These are phyloP conservation scores for Apiospora phragmitis DNA, from an alignment of 2,329 filamentous ascomycete genomes.

Conservation along the genomic window DNA sequence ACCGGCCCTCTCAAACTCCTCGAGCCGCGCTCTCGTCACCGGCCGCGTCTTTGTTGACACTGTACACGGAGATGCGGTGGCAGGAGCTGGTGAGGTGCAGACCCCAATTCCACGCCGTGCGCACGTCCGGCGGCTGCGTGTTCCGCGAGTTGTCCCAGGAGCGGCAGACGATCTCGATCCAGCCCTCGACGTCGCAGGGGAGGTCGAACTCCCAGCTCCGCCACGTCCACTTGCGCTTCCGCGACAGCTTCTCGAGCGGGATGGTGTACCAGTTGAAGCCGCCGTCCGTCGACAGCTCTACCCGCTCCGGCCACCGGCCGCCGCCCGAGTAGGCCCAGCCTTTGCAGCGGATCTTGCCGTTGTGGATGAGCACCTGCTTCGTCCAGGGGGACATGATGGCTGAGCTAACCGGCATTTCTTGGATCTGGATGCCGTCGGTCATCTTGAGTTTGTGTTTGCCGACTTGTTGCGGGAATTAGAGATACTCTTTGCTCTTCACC, in stretches of 20 bases:
- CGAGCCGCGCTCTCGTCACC: slow-evolving; percentile 48
- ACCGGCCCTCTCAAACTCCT: slow-evolving; percentile 49
- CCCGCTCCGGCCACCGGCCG: slow-evolving; percentile 61
- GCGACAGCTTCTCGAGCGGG: slow-evolving; percentile 57
- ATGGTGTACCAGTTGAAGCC: slow-evolving; percentile 66
- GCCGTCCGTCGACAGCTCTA: slow-evolving; percentile 64
- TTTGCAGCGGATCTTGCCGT: slow-evolving; percentile 56
- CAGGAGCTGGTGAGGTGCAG: slow-evolving; percentile 34
- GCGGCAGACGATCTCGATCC: slow-evolving; percentile 58
- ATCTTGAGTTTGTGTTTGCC: slow-evolving; percentile 65
- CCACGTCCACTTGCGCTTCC: slow-evolving; percentile 66
- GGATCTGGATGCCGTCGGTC: slow-evolving; percentile 64
- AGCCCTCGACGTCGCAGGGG: slow-evolving; percentile 62
- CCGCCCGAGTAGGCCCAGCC: slow-evolving; percentile 62
- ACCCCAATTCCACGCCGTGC: slow-evolving; percentile 51
- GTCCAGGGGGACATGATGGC: slow-evolving; percentile 66
- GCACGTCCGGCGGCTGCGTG: slow-evolving; percentile 56
- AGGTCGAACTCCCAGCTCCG: slow-evolving; percentile 63
- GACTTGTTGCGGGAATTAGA: slow-evolving; percentile 68
- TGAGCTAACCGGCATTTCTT: slow-evolving; percentile 70
- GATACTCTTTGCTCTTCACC: slow-evolving; percentile 65
- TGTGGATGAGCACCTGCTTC: slow-evolving; percentile 63
- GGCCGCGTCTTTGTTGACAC: slow-evolving; percentile 55
- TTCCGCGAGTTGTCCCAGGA: slow-evolving; percentile 65
- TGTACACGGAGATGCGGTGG: slow-evolving; percentile 54